Evolutionary conservation across 169 alveolate genomes (phyloP), one percentile per base, ranked within the genome.

Genomic region (Babesia gibsoni): DNA sequence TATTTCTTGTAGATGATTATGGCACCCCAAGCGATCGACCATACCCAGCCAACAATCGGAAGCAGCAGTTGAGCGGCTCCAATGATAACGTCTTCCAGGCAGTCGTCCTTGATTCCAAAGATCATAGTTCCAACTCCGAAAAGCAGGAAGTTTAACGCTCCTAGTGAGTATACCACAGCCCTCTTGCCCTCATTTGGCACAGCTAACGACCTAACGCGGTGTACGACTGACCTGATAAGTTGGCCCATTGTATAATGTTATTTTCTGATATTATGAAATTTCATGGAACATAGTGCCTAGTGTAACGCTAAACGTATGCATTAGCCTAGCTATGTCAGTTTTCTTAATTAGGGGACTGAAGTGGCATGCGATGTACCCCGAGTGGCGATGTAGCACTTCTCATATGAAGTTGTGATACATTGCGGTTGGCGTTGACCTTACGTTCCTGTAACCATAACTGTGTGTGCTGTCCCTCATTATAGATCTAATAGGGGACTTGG

Each of bases 1-100:
- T 32, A 2, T 23, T 79, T 84, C 22, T 66, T 52, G 3, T 52
- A 53, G n/a, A 90, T 77, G n/a, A 90, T 90, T 6, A 83, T 36
- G 39, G 89, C 57, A 8, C 94, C 94, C 94, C 94, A 90, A 35
- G 83, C 77, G 6, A 90, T 59, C 2, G 94, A 83, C 94, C 94
- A 90, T 32, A 84, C 35, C 94, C 94, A 90, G 20, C 94, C 94
- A 22, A 90, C 83, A 22, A 90, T 36, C 4, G 94, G 94, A 0
- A 90, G 50, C 12, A 84, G 52, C 20, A 90, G 65, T 67, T 90
- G 94, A 52, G 82, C 42, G 27, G 74, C 72, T 1, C 94, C 94
- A 1, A 90, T 90, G 20, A 89, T 30, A 29, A 90, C 73, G 52
- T 90, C 94, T 32, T 89, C 91, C 3, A 75, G 73, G 30, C 89